A percentile compares a stretch with the other conserved stretches of the same genome.
phyloP scores from a whole-genome alignment of 495 filamentous ascomycete genomes.

The Tuber borchii region DNA sequence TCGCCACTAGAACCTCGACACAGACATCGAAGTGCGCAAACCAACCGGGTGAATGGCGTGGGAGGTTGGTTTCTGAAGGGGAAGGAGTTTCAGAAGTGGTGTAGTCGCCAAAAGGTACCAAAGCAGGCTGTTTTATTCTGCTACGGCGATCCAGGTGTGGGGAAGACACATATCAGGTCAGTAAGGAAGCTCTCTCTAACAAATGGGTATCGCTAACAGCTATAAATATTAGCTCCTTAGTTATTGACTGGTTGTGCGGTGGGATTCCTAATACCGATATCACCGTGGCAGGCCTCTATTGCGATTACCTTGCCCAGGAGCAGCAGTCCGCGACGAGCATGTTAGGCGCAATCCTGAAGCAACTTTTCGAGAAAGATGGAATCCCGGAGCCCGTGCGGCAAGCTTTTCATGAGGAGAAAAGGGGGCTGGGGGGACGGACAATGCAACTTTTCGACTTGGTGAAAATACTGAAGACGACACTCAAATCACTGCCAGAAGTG shows the following conservation, averaged over 20 bases:
- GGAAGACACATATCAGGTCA: not conserved
- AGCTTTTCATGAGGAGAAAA: not conserved
- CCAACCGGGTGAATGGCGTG: not conserved
- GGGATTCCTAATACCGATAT: not conserved
- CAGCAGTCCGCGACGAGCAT: not conserved
- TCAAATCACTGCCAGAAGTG: not conserved
- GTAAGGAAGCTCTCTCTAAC: not conserved
- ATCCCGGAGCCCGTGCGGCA: not conserved
- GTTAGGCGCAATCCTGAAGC: not conserved
- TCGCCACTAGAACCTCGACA: not conserved
- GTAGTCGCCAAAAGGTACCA: fast-evolving
- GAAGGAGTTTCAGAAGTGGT: not conserved
- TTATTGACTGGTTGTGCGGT: not conserved
- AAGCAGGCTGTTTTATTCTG: not conserved
- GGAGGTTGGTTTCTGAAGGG: not conserved
- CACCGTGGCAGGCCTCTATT: not conserved
- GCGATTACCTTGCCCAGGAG: not conserved
- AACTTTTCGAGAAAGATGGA: not conserved
- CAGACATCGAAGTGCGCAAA: not conserved
- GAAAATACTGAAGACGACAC: not conserved
- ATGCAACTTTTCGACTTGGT: not conserved
- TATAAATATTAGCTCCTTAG: not conserved
- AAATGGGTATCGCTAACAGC: not conserved
- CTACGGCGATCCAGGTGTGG: not conserved
- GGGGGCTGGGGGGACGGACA: not conserved